Base-by-base conservation (phyloP, 768 basidiomycete species). In the Brasilioporus rufonigricans region DNA sequence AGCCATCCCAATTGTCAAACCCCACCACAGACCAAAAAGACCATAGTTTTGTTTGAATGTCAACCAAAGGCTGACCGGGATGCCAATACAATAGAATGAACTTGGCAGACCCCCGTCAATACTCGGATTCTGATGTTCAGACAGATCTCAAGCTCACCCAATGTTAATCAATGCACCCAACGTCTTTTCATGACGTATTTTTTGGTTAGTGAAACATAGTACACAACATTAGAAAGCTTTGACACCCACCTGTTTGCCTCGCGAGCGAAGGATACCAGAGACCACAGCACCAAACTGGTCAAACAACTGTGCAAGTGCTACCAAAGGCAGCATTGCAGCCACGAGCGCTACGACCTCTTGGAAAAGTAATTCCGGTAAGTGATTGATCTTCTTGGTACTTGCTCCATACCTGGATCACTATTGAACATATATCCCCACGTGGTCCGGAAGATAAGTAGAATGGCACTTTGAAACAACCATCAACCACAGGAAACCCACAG, bases 11-110 rank as follows among this genome's bases (percentile, higher is more conserved):
- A 85, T 65, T 0, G 87, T 88, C n/a, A 95, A 74, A 18, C 93
- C 93, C 47, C 87, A 77, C 94, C 93, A 97, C 6, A 97, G 75
- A 0, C 94, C 94, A 31, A 79, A 76, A 24, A 97, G 76, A 2
- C 79, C 80, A 69, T 85, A 77, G 45, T 78, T 66, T 7, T 65
- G 70, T 55, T 75, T 73, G 74, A 94, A 93, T 1, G 89, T 79
- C 10, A 95, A 80, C 74, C 80, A 90, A 33, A 93, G 71, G 2
- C 91, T 93, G 50, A 91, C 75, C 0, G 93, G 93, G 52, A 93
- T 85, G 31, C 91, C 90, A 52, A 93, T 73, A 52, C 88, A 74
- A 64, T 94, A 93, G 70, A 93, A 93, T 1, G 86, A 85, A 51
- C 83, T 63, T 41, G 41, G 11, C 27, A 19, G 18, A 23, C 26